These are phyloP conservation scores for Fusarium sp. DNA, from an alignment of 2,329 filamentous ascomycete genomes.

Conservation along the genomic window DNA sequence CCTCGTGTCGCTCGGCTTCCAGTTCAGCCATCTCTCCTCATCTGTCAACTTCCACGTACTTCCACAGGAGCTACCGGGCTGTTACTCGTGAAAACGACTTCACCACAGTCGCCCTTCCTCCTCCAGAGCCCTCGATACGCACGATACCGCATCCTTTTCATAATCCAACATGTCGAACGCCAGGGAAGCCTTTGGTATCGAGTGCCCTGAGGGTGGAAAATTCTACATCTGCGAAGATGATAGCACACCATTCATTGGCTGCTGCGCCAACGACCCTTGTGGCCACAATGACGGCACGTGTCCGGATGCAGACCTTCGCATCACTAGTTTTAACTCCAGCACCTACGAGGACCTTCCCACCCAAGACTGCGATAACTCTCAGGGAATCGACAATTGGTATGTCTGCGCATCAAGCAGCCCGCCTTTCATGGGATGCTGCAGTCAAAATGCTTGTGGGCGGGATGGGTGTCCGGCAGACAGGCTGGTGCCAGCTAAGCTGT, in stretches of 20 bases:
- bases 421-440: slow-evolving; percentile 60
- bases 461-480: slow-evolving; percentile 28
- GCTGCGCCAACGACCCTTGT: slow-evolving; percentile 58
- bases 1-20: no score
- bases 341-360: slow-evolving; percentile 51
- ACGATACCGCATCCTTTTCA: no score
- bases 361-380: slow-evolving; percentile 52
- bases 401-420: slow-evolving; percentile 52
- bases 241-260: slow-evolving; percentile 57
- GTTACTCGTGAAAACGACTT: no score
- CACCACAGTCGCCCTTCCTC: no score
- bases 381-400: slow-evolving; percentile 51
- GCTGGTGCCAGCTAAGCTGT: slow-evolving; percentile 36
- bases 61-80: no score
- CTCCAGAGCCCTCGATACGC: no score
- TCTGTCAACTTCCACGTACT: no score
- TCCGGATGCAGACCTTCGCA: slow-evolving; percentile 48
- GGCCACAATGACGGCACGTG: slow-evolving; percentile 51
- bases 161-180: slow-evolving; percentile 34
- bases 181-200: slow-evolving; percentile 44
- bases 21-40: no score
- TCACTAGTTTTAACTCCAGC: slow-evolving; percentile 51
- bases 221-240: slow-evolving; percentile 58
- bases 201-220: slow-evolving; percentile 53
- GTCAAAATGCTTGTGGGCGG: slow-evolving; percentile 41